Evolutionary conservation across 108 stramenopile species (phyloP).

Genomic region (Cyclotella baltica): DNA sequence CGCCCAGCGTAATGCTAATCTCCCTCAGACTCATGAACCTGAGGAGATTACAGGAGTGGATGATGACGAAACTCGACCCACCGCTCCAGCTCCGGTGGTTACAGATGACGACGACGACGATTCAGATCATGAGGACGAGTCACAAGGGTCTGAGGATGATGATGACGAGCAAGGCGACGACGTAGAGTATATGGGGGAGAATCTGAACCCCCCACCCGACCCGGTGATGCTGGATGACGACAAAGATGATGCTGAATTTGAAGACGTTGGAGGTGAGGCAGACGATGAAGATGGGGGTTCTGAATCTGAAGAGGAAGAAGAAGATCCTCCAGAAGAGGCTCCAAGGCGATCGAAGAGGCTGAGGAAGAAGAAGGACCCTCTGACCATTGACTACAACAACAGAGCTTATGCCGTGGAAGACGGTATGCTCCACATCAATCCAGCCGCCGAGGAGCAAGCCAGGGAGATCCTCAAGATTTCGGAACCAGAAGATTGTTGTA

Average conservation of each 20-base stretch:
- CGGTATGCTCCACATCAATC: no score
- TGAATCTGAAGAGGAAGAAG: not conserved
- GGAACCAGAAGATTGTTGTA: no score
- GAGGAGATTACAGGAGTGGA: constrained; percentile 50
- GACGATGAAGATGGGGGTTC: constrained; percentile 2
- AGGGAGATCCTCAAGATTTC: no score
- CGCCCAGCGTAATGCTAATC: not conserved
- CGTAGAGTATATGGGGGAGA: not conserved
- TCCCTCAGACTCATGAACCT: constrained; percentile 9
- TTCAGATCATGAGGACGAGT: not conserved
- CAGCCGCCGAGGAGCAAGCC: no score
- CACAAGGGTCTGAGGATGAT: no score
- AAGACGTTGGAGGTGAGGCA: no score
- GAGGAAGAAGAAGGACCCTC: not conserved
- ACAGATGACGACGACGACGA: not conserved
- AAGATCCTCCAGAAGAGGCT: not conserved
- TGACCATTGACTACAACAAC: not conserved
- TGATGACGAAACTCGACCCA: not conserved
- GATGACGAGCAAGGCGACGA: constrained; percentile 20
- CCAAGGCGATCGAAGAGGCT: not conserved
- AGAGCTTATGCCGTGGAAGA: no score
- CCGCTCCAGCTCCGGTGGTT: not conserved
- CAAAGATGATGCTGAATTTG: constrained; percentile 6
- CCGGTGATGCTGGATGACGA: not conserved
- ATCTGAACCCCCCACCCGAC: not conserved